Percentiles rank a stretch among this genome's conserved stretches.
These are phyloP conservation scores for Neurospora sp. DNA, from an alignment of 495 filamentous ascomycete genomes.

Conservation along the genomic window DNA sequence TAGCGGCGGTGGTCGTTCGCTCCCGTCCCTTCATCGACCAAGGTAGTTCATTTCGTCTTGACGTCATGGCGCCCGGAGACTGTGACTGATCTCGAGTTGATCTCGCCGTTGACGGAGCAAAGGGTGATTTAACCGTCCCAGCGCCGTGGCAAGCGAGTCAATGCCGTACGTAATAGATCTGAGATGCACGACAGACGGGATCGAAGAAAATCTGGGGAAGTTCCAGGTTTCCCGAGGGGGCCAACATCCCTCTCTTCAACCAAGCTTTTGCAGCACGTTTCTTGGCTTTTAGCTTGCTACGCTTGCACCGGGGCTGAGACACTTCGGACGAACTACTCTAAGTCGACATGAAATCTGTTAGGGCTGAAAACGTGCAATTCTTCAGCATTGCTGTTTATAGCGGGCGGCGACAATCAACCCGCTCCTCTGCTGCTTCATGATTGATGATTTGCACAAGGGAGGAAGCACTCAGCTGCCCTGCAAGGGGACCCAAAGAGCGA, in stretches of 20 bases:
- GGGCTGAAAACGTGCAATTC: background rate
- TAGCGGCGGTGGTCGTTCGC: background rate
- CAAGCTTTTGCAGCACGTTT: background rate
- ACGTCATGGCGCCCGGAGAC: conserved; percentile 3
- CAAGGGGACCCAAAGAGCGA: background rate
- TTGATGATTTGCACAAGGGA: background rate
- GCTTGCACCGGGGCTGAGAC: background rate
- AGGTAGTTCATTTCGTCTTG: background rate
- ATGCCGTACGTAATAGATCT: background rate
- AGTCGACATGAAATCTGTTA: background rate
- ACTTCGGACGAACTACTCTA: background rate
- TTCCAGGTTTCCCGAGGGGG: background rate
- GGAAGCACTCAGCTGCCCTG: background rate
- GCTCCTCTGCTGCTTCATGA: background rate
- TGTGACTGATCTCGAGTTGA: background rate
- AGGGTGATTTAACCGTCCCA: background rate
- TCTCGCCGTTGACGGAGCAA: background rate
- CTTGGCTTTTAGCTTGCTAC: background rate
- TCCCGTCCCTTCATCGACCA: background rate
- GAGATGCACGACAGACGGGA: background rate
- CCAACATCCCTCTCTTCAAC: background rate
- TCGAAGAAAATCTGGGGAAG: background rate
- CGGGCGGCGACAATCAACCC: too few relatives aligned
- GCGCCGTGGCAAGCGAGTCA: background rate
- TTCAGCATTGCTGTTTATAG: background rate